A percentile compares a stretch with the other conserved stretches of the same genome.
phyloP scores from a whole-genome alignment of 495 filamentous ascomycete species.

The Penicillium odoratum region DNA sequence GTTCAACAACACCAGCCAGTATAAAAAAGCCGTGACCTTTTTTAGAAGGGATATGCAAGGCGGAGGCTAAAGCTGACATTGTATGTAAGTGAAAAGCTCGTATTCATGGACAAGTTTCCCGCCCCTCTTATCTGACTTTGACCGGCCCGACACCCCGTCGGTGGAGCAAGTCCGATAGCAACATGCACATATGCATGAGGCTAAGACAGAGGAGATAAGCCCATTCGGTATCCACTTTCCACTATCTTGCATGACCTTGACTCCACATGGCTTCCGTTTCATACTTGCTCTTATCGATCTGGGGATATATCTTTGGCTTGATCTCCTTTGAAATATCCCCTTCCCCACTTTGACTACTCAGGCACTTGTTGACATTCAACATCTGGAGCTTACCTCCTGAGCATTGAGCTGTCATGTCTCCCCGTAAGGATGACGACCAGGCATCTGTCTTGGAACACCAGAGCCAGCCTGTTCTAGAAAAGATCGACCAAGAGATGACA shows the following conservation, averaged over 20 bases:
- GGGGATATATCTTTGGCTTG: not conserved
- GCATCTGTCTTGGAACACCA: conserved; percentile 9
- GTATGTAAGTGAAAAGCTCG: not conserved
- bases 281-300: not conserved
- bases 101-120: not conserved
- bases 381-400: not conserved
- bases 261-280: not conserved
- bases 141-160: not conserved
- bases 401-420: conserved; percentile 5
- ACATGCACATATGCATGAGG: no score
- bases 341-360: not conserved
- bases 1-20: not conserved
- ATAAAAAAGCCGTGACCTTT: not conserved
- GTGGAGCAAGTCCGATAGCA: not conserved
- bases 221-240: not conserved
- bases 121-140: not conserved
- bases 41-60: not conserved
- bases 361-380: not conserved
- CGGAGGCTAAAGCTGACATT: no score
- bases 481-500: conserved; percentile 3
- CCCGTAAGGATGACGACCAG: not conserved
- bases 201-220: not conserved
- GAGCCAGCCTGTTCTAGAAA: conserved; percentile 20
- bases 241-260: conserved; percentile 9
- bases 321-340: not conserved